phyloP scores from a whole-genome alignment of 73 alveolate species.

The Uronychia binucleata region DNA sequence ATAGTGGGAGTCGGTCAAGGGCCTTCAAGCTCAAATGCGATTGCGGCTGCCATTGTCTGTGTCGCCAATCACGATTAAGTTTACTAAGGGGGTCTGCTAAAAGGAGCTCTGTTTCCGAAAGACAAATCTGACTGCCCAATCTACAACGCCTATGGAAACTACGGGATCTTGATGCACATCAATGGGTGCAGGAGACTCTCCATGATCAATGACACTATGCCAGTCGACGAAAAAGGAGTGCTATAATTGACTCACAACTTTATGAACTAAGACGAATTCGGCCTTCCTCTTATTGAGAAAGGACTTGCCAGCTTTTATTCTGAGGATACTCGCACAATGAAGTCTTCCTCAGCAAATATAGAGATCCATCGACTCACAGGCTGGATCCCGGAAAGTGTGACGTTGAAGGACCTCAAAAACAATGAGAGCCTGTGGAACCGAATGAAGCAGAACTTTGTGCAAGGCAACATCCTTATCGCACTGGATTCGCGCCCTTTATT shows the following conservation, averaged over 20 bases:
- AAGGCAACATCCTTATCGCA: neutral
- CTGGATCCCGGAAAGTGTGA: neutral
- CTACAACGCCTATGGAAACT: neutral
- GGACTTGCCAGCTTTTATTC: neutral
- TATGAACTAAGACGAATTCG: neutral
- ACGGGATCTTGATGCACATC: neutral
- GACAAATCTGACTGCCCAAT: neutral
- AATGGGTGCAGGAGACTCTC: neutral
- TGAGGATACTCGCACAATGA: neutral
- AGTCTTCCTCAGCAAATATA: neutral
- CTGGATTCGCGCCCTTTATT: neutral
- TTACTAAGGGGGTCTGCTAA: neutral
- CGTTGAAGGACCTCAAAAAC: neutral
- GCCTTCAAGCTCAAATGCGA: neutral
- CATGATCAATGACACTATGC: neutral
- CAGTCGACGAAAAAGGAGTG: neutral
- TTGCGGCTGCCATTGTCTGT: neutral
- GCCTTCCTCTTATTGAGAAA: neutral
- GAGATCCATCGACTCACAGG: neutral
- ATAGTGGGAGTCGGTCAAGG: neutral
- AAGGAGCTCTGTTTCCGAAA: neutral
- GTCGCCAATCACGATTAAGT: neutral
- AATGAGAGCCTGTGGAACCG: neutral
- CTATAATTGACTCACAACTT: neutral
- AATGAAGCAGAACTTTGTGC: neutral